Evolutionary conservation across 257 asterid genomes (phyloP), one percentile per base, ranked within the genome.

Genomic region (Leonotis leonurus): DNA sequence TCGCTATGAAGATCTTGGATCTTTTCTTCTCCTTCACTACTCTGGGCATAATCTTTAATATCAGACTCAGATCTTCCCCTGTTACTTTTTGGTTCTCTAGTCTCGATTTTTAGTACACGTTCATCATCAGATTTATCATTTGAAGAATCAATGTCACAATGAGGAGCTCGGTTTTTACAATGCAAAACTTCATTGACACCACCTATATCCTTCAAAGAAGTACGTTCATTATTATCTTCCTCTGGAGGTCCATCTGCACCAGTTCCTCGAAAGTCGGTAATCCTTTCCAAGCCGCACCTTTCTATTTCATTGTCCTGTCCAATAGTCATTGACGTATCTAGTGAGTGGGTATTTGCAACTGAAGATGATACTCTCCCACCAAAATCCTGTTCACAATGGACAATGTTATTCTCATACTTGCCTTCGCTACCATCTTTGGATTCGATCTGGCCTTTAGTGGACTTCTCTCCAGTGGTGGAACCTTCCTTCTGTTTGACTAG

Each of bases 401-500:
- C 5, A 8, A 40, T 39, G 1, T 3, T 17, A 39, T 39, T 13
- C 18, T 39, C 45, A 40, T n/a, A n/a, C 46, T 39, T 13, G 46
- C 46, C 46, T 39, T 40, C 46, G 14, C 16, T 3, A 11, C 43
- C 46, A 40, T 13, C 46, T 40, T 40, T 16, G 21, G 70, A 56
- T 57, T 9, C 27, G 49, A 33, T 70, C 58, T 56, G 68, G 33
- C 60, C 56, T 62, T 68, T 41, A 69, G 35, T 8, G 16, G 66
- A 71, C 56, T 65, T 67, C 50, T 20, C 67, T 56, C 30, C 67
- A 67, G 56, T 21, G 60, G 67, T 56, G 49, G 64, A 39, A 61
- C 62, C 60, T 61, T 69, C 74, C 48, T 56, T 71, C 64, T 75
- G 69, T 65, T 76, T 70, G 66, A 65, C 74, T 17, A 56, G 78